Evolutionary conservation across 2,329 filamentous ascomycete genomes (phyloP), one percentile per base, ranked within the genome.

Genomic region (Dactylellina haptotyla): DNA sequence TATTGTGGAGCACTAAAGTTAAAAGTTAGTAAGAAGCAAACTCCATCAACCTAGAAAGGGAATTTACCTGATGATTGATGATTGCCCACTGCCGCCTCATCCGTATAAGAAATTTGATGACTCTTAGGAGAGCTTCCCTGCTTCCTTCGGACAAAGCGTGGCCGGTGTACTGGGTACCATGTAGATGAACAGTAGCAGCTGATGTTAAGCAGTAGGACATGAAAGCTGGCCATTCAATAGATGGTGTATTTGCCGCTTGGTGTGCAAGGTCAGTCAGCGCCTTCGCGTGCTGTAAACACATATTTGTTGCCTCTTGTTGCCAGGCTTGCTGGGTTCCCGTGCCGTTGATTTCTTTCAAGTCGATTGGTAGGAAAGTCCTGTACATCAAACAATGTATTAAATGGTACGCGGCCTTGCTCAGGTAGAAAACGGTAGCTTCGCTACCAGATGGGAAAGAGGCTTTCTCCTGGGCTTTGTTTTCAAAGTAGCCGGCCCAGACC

Each of bases 221-320:
- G 78, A 96, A 93, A 0, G 89, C 89, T 0, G 92, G 91, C 91
- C 91, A 96, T 80, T 95, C 91, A 20, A 93, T 87, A 1, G 89
- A 86, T 1, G 87, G 86, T 76, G 90, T 89, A 75, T 89, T 89
- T 1, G 91, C 91, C n/a, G 63, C 73, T 14, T 93, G 86, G 79
- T 94, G 90, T 3, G 93, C 89, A 1, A 96, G 82, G 78, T 96
- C 92, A 0, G 91, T 88, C 57, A 96, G 93, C 3, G 92, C 91
- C 78, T 96, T 96, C 4, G 92, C 92, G 76, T 96, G 92, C 16
- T 93, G 83, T 79, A 89, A 95, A 80, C 92, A 96, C 79, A 94
- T 85, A 78, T 95, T 94, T 0, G 92, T 96, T 0, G 92, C 91
- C 79, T 96, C 91, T 51, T 96, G 94, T 79, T 96, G 92, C 92